Evolutionary conservation across 2,329 filamentous ascomycete species (phyloP).

Genomic region (Monosporascus ibericus): DNA sequence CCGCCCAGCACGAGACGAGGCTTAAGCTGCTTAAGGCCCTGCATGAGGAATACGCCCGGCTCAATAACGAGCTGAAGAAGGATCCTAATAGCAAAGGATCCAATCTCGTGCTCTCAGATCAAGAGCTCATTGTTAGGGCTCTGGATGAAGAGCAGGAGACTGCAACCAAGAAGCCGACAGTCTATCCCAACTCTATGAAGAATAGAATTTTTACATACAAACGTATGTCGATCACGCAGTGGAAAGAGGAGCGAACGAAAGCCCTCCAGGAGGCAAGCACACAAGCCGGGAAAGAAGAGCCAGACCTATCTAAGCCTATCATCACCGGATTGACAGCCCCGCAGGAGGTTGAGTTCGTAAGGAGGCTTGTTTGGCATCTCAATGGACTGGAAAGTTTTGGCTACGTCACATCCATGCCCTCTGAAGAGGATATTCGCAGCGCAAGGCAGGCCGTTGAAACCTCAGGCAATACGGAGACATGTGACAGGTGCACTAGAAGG

Average conservation of each 20-base stretch:
- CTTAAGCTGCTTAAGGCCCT: constrained; percentile 55
- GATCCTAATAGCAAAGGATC: constrained; percentile 41
- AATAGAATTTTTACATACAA: constrained; percentile 71
- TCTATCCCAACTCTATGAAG: constrained; percentile 83
- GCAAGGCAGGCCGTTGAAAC: constrained; percentile 60
- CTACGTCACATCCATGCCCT: constrained; percentile 67
- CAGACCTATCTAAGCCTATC: constrained; percentile 44
- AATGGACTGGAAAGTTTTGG: constrained; percentile 59
- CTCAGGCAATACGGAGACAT: constrained; percentile 75
- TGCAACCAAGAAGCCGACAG: constrained; percentile 57
- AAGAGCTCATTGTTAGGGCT: constrained; percentile 61
- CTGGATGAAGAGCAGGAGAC: constrained; percentile 74
- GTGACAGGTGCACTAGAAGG: constrained; percentile 76
- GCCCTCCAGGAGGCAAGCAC: constrained; percentile 25
- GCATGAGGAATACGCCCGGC: constrained; percentile 57
- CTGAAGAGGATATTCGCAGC: constrained; percentile 57
- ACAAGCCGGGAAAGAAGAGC: constrained; percentile 27
- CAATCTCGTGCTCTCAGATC: constrained; percentile 53
- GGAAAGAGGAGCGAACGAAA: constrained; percentile 54
- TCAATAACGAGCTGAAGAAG: constrained; percentile 58
- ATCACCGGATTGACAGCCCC: constrained; percentile 61
- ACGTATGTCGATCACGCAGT: constrained; percentile 66
- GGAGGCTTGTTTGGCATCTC: constrained; percentile 58
- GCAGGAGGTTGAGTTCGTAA: constrained; percentile 64
- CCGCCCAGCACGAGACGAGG: constrained; percentile 51